Base-by-base conservation (phyloP, 2,329 filamentous ascomycete genomes). In the Fusarium ambrosium region DNA sequence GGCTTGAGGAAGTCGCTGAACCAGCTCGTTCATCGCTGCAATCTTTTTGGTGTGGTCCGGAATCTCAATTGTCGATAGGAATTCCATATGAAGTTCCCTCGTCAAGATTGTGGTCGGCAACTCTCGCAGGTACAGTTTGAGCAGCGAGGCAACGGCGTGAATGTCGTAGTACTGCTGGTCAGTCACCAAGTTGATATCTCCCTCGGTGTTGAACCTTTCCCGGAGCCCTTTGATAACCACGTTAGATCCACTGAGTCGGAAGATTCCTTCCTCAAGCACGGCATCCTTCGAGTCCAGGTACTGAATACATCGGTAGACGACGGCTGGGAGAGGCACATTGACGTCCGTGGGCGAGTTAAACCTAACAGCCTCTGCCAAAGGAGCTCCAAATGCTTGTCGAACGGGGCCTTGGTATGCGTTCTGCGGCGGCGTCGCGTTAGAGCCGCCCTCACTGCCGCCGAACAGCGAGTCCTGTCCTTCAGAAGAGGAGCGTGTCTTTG, bases 171-270 rank as follows among this genome's bases (percentile, higher is more conserved):
- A 97, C 68, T 94, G 92, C 60, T 93, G 93, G 69, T 96, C 95
- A 3, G 89, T 90, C 29, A 98, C 83, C 62, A 99, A 87, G 81
- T 98, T 95, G 74, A 99, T 90, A 80, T 99, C 97, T 55, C 95
- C 93, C 85, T 99, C 95, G 5, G 85, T 91, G 82, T 99, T 98
- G 86, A 99, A 99, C 3, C 95, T 92, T 81, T 98, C 96, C 71
- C 94, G 93, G 51, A 99, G 89, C 67, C 91, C 91, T 83, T 96
- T 97, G 84, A 99, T 97, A 60, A 98, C 92, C 64, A 97, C 90
- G 80, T 98, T 98, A 1, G 96, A 98, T n/a, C 97, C 97, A 82
- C 95, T 98, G 48, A 99, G 88, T 62, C 97, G 92, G 88, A 99
- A 99, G 48, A 99, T 98, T 51, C 97, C 97, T 83, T 99, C 97